Percentiles rank a stretch among this genome's conserved stretches.
Evolutionary conservation across 169 alveolate genomes (phyloP).

Genomic region (Plasmodium billcollinsi): DNA sequence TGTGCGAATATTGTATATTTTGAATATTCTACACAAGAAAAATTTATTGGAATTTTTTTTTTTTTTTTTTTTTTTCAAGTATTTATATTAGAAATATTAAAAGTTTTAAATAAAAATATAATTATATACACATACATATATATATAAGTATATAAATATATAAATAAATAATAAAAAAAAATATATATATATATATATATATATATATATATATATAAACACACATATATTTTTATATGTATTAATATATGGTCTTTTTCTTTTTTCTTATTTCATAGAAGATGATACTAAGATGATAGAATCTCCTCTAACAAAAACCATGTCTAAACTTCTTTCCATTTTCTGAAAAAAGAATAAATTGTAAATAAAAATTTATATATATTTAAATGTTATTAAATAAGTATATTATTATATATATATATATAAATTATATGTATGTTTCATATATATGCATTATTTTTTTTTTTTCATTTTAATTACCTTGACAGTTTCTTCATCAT

Average conservation of each 20-base stretch:
- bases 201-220: background rate
- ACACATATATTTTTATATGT: background rate
- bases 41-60: too few species aligned
- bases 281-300: conserved; percentile 92
- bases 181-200: background rate
- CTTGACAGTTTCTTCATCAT: conserved; percentile 52
- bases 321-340: conserved; percentile 85
- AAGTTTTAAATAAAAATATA: background rate
- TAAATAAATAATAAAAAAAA: background rate
- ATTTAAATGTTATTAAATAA: background rate
- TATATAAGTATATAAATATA: background rate
- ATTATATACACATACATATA: background rate
- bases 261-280: conserved; percentile 29
- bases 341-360: conserved; percentile 63
- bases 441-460: conserved; percentile 12
- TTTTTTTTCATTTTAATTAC: conserved; percentile 77
- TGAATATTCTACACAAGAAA: too few species aligned
- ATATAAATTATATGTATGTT: background rate
- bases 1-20: too few species aligned
- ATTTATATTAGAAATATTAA: too few species aligned
- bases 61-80: too few species aligned
- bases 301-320: conserved; percentile 93
- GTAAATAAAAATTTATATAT: background rate
- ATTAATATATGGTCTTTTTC: background rate
- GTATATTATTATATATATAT: background rate